Evolutionary conservation across 345 rosid species (phyloP).

Genomic region (Ceriops tagal): DNA sequence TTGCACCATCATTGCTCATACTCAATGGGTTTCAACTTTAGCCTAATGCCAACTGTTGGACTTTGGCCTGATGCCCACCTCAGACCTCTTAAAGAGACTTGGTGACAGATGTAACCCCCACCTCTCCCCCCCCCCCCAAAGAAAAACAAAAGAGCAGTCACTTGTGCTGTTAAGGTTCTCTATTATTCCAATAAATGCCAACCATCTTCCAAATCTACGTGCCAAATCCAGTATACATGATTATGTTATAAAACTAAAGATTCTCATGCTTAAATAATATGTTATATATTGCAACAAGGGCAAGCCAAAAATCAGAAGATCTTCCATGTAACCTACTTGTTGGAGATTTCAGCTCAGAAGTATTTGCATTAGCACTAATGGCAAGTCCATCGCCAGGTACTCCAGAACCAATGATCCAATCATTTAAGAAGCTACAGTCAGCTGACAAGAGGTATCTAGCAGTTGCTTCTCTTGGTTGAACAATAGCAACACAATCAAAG

Average conservation of each 20-base stretch:
- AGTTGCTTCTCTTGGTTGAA: conserved; percentile 81
- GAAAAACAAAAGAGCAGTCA: no score
- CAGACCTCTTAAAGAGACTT: no score
- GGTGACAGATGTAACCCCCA: no score
- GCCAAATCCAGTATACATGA: neutral
- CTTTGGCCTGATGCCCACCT: neutral
- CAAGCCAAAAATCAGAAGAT: conserved; percentile 8
- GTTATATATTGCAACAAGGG: conserved; percentile 6
- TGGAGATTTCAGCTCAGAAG: conserved; percentile 31
- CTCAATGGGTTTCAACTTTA: neutral
- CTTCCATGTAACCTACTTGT: conserved; percentile 40
- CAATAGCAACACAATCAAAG: conserved; percentile 78
- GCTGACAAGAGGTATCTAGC: conserved; percentile 86
- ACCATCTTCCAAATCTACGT: neutral
- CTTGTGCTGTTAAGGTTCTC: neutral
- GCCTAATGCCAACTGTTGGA: neutral
- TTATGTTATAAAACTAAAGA: neutral
- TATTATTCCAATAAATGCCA: neutral
- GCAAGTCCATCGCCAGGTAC: conserved; percentile 29
- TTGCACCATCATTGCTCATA: neutral
- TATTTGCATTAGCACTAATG: conserved; percentile 26
- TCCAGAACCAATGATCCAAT: conserved; percentile 72
- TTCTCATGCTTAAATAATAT: conserved; percentile 1
- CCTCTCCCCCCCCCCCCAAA: neutral
- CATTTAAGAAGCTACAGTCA: conserved; percentile 85